These are phyloP conservation scores for Zymoseptoria pseudotritici DNA, from an alignment of 2,329 filamentous ascomycete genomes.

Conservation along the genomic window DNA sequence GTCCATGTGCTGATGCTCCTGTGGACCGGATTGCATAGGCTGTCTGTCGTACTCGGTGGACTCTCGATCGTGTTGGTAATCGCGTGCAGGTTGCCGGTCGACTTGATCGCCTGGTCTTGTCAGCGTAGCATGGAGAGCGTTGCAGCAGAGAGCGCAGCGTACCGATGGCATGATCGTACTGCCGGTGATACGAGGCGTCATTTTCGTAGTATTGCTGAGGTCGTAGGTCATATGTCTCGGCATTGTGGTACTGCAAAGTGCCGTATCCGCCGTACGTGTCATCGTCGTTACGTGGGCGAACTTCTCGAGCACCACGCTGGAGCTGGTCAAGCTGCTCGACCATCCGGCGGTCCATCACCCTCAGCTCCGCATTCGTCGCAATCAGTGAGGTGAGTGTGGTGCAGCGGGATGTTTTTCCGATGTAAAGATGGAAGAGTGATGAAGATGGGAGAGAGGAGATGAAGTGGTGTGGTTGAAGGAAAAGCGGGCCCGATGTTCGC, in stretches of 20 bases:
- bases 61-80: constrained; percentile 30
- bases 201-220: neutral
- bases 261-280: constrained; percentile 8
- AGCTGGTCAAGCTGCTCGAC: constrained; percentile 25
- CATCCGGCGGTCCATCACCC: constrained; percentile 18
- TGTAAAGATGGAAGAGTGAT: neutral
- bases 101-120: constrained; percentile 30
- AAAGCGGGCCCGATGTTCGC: neutral
- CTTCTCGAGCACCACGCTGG: constrained; percentile 14
- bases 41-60: constrained; percentile 30
- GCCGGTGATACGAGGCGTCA: neutral
- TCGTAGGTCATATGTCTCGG: constrained; percentile 1
- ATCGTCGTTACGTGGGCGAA: constrained; percentile 1
- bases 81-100: constrained; percentile 26
- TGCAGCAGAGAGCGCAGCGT: neutral
- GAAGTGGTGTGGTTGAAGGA: neutral
- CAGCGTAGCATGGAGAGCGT: constrained; percentile 1
- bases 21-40: constrained; percentile 26
- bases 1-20: neutral
- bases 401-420: neutral
- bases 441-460: neutral
- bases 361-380: neutral
- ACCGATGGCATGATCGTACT: constrained; percentile 8
- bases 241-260: neutral
- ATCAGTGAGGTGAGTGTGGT: neutral